phyloP scores from a whole-genome alignment of 371 early-diverging fungal species.

The Catenaria anguillulae region DNA sequence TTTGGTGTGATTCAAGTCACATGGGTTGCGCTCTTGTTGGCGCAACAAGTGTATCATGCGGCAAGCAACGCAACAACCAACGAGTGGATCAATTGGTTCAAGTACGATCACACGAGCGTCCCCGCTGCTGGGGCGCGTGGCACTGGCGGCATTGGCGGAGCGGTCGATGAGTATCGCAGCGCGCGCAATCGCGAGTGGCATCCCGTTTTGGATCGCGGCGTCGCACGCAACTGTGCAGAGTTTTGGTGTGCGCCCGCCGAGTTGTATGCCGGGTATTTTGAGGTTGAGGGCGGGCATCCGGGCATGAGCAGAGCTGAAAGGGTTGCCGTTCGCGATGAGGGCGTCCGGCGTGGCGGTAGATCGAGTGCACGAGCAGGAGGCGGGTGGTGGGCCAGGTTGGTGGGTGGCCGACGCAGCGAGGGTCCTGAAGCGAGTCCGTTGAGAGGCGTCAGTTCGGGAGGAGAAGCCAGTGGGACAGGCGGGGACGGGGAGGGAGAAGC shows the following conservation, averaged over 20 bases:
- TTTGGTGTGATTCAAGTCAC: constrained; percentile 58
- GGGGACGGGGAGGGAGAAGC: too few species aligned
- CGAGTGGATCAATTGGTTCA: constrained; percentile 55
- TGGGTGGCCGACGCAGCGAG: too few species aligned
- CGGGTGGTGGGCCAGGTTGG: too few species aligned
- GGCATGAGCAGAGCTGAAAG: not conserved
- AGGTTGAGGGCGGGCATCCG: not conserved
- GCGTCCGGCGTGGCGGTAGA: too few species aligned
- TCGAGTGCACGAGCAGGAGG: too few species aligned
- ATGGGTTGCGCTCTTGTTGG: constrained; percentile 64
- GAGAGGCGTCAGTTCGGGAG: too few species aligned
- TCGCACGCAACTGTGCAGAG: constrained; percentile 19
- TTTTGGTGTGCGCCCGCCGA: constrained; percentile 21
- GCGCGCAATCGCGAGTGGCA: not conserved
- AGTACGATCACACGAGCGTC: constrained; percentile 25
- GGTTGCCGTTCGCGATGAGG: too few species aligned
- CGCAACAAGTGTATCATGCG: constrained; percentile 64
- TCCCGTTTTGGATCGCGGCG: constrained; percentile 18
- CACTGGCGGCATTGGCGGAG: not conserved
- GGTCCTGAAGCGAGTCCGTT: too few species aligned
- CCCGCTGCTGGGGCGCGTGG: constrained; percentile 10
- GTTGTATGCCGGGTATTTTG: not conserved
- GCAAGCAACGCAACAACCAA: constrained; percentile 70
- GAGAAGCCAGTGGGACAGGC: too few species aligned
- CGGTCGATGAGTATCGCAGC: not conserved